These are phyloP conservation scores for Phaeosphaeriaceae sp. DNA, from an alignment of 2,329 filamentous ascomycete species.

Conservation along the genomic window DNA sequence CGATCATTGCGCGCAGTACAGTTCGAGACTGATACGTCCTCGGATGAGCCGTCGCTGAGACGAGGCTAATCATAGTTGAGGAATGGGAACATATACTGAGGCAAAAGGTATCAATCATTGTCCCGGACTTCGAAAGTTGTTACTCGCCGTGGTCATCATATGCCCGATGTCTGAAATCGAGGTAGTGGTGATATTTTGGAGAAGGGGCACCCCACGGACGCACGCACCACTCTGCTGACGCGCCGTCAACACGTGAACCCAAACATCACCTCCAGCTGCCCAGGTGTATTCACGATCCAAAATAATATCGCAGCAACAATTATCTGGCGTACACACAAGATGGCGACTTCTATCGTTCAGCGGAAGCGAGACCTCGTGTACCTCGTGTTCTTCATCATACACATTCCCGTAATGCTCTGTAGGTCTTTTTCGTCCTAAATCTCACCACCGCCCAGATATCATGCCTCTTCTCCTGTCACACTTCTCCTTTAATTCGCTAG, in stretches of 20 bases:
- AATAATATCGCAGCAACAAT: background rate
- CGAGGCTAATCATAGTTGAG: background rate
- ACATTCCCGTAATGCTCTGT: constrained; percentile 69
- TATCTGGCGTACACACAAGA: constrained; percentile 9
- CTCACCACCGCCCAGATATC: background rate
- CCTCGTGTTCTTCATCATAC: constrained; percentile 67
- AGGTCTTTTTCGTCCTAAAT: constrained; percentile 10
- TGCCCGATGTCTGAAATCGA: background rate
- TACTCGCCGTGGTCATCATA: background rate
- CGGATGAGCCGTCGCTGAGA: background rate
- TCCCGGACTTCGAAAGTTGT: background rate
- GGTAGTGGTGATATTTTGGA: background rate
- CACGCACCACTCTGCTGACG: background rate
- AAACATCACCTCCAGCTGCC: background rate
- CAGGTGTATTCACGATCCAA: background rate
- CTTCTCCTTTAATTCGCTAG: background rate
- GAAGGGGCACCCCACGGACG: background rate
- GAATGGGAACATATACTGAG: background rate
- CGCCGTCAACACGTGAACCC: background rate
- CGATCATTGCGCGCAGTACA: background rate
- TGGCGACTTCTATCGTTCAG: constrained; percentile 40
- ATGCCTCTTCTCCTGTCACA: background rate
- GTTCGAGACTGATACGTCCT: background rate
- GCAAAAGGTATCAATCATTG: background rate
- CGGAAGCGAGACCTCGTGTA: constrained; percentile 58